Percentiles rank a stretch among this genome's conserved stretches.
phyloP scores from a whole-genome alignment of 495 filamentous ascomycete genomes.

The Penicillium ochrochloron region DNA sequence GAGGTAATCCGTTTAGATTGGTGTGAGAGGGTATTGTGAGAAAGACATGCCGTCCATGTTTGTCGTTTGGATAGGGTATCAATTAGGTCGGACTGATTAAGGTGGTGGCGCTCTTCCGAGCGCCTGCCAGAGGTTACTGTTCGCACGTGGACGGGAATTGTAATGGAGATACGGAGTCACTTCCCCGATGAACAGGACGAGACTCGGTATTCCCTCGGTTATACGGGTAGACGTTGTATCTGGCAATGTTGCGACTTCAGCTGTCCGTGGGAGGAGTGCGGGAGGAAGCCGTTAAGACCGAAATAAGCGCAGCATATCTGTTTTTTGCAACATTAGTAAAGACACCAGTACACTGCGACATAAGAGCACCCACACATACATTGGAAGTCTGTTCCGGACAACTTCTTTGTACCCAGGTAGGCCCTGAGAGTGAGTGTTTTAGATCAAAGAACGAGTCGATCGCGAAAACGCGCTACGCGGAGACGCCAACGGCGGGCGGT shows the following conservation, averaged over 20 bases:
- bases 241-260: not conserved
- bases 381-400: not conserved
- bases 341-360: not conserved
- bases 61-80: not conserved
- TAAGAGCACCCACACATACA: not conserved
- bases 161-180: not conserved
- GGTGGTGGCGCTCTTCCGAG: not conserved
- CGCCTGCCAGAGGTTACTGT: not conserved
- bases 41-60: not conserved
- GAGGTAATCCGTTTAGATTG: not conserved
- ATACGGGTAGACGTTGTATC: not conserved
- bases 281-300: not conserved
- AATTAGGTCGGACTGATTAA: not conserved
- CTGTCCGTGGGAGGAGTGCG: not conserved
- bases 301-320: not conserved
- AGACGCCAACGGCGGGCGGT: slow-evolving; percentile 9
- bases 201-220: not conserved
- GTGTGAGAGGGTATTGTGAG: not conserved
- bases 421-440: not conserved
- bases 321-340: not conserved
- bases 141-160: not conserved
- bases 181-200: not conserved
- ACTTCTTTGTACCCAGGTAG: too few relatives aligned
- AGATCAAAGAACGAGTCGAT: slow-evolving; percentile 9
- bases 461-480: slow-evolving; percentile 22